A percentile compares a stretch with the other conserved stretches of the same genome.
These are phyloP conservation scores for Trichoderma virens DNA, from an alignment of 495 filamentous ascomycete genomes.

Conservation along the genomic window DNA sequence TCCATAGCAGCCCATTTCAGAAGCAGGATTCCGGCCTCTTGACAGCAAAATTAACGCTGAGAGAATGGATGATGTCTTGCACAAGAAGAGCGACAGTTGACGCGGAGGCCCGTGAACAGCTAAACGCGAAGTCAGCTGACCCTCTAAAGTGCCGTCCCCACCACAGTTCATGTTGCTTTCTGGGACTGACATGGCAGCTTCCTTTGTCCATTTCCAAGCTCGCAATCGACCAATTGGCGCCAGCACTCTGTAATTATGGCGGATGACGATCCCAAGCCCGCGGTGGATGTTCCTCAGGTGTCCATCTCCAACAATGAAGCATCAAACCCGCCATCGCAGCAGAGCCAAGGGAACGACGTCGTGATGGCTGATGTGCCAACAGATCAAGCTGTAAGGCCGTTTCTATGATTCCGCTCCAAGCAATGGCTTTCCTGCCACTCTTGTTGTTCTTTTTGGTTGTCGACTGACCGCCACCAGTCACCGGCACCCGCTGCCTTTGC, in stretches of 20 bases:
- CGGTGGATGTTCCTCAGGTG: background rate
- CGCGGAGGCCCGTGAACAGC: constrained; percentile 2
- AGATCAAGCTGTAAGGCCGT: constrained; percentile 8
- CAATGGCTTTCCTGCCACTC: background rate
- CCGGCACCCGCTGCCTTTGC: constrained; percentile 15
- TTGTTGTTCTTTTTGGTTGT: too few relatives aligned
- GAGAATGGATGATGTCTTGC: background rate
- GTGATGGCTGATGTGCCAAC: constrained; percentile 10
- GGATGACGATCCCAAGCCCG: background rate
- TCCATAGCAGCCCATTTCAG: constrained; percentile 1
- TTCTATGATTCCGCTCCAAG: background rate
- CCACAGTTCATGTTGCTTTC: background rate
- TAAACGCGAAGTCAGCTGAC: constrained; percentile 12
- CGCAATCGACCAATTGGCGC: background rate
- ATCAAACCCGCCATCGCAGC: background rate
- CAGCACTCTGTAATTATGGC: constrained; percentile 6
- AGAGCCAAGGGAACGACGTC: constrained; percentile 4
- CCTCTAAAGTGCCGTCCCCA: background rate
- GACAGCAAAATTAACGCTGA: background rate
- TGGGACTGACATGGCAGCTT: background rate
- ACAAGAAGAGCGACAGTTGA: background rate
- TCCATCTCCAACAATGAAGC: background rate
- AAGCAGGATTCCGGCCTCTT: background rate
- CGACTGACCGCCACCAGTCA: constrained; percentile 1
- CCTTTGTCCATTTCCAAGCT: constrained; percentile 1